Evolutionary conservation across 225 moss, liverwort and hornwort genomes (phyloP).

Genomic region (Bryum argenteum): DNA sequence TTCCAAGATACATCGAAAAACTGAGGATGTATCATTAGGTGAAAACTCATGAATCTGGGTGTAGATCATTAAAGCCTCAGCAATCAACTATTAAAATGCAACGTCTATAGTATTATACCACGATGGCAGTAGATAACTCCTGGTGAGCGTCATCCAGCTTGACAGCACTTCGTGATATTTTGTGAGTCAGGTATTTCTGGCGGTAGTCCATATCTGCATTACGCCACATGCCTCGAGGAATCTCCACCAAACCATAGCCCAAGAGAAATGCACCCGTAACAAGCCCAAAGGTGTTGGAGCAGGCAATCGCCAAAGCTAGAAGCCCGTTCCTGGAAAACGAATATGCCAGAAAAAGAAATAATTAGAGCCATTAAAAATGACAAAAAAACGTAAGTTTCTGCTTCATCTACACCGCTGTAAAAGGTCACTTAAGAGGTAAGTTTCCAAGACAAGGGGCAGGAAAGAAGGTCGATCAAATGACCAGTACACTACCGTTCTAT

Average conservation of each 20-base stretch:
- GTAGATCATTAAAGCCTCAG: not conserved
- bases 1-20: not conserved
- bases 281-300: conserved; percentile 98
- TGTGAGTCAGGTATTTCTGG: conserved; percentile 89
- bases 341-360: conserved; percentile 12
- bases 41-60: conserved; percentile 2
- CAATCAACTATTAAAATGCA: conserved; percentile 11
- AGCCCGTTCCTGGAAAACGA: conserved; percentile 70
- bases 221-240: conserved; percentile 98
- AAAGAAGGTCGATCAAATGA: not conserved
- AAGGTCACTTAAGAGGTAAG: conserved; percentile 6
- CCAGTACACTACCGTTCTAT: not conserved
- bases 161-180: conserved; percentile 92
- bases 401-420: not conserved
- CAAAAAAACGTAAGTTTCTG: conserved; percentile 2
- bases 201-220: conserved; percentile 95
- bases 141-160: conserved; percentile 98
- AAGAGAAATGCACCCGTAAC: conserved; percentile 98
- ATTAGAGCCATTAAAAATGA: conserved; percentile 7
- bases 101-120: conserved; percentile 57
- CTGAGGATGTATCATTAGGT: not conserved
- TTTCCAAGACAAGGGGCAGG: not conserved
- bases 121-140: conserved; percentile 97
- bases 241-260: conserved; percentile 94
- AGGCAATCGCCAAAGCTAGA: conserved; percentile 89